Evolutionary conservation across 2,329 filamentous ascomycete species (phyloP).

Genomic region (Sclerotiophoma versabilis): DNA sequence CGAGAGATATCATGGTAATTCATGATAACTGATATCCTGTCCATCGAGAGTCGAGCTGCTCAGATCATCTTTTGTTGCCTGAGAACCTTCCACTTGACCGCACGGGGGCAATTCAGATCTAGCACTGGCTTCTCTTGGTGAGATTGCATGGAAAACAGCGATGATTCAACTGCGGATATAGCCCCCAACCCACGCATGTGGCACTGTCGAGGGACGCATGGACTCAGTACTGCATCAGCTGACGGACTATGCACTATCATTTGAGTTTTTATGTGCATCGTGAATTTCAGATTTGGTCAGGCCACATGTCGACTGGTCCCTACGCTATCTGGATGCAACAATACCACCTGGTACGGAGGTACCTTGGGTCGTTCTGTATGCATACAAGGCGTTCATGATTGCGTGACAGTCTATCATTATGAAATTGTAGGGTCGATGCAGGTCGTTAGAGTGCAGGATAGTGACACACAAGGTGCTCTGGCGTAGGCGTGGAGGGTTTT

Average conservation of each 20-base stretch:
- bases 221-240: constrained; percentile 24
- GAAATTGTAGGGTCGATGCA: constrained; percentile 25
- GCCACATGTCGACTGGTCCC: constrained; percentile 33
- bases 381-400: constrained; percentile 33
- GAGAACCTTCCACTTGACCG: constrained; percentile 21
- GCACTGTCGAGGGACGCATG: constrained; percentile 28
- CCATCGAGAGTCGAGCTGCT: constrained; percentile 31
- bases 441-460: constrained; percentile 24
- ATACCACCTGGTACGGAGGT: constrained; percentile 22
- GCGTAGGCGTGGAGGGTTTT: constrained; percentile 29
- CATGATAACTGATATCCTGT: constrained; percentile 33
- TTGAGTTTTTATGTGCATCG: constrained; percentile 26
- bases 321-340: constrained; percentile 28
- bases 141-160: constrained; percentile 31
- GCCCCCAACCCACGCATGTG: constrained; percentile 35
- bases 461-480: constrained; percentile 22
- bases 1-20: constrained; percentile 34
- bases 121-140: constrained; percentile 19
- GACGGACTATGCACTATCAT: constrained; percentile 24
- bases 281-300: constrained; percentile 22
- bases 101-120: constrained; percentile 1
- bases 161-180: constrained; percentile 37
- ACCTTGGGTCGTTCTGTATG: constrained; percentile 31
- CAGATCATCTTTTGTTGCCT: constrained; percentile 22
- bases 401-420: constrained; percentile 28